Base-by-base conservation (phyloP, 371 early-diverging fungal species). In the Mortierella sp. region DNA sequence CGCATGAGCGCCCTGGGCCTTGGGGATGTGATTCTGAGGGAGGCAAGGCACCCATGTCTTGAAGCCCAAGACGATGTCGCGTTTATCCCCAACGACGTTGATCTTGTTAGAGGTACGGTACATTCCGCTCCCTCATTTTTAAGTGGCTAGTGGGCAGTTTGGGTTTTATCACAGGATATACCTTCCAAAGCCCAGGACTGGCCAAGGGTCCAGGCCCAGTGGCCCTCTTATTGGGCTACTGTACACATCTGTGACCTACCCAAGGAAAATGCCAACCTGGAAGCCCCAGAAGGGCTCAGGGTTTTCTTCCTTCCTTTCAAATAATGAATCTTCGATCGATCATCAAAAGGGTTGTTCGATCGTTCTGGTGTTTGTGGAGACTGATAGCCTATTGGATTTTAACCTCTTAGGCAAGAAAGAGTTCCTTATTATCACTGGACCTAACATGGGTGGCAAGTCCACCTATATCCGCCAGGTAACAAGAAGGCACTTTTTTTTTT, bases 401-500 rank as follows among this genome's bases (percentile, higher is more conserved):
- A 43, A 25, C 29, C 52, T 25, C 48, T 19, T 67, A 89, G 89
- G 82, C 66, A 60, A 83, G 48, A 84, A 86, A 5, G 91, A 92
- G 60, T 92, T 94, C 58, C 84, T 85, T 28, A 93, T 95, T 47
- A 91, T 97, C 69, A 95, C 96, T 0, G 99, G 99, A 0, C 99
- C 99, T 14, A 99, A 95, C 79, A 94, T 94, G 93, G 95, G 96
- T 66, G 96, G 96, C 59, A 99, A 99, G 81, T 96, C 96, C 11
- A 99, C 99, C 0, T 92, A 98, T 65, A 90, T 99, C 69, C 91
- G 99, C 44, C 97, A 98, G 84, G 94, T 91, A 86, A 37, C n/a
- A n/a, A n/a, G n/a, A n/a, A n/a, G n/a, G n/a, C n/a, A n/a, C n/a
- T n/a, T n/a, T n/a, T n/a, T n/a, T n/a, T 18, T 14, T 21, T 37